Percentiles rank a stretch among this genome's conserved stretches.
Conservation (phyloP, 148 eudicot species). For the Vaccinium darrowii region DNA sequence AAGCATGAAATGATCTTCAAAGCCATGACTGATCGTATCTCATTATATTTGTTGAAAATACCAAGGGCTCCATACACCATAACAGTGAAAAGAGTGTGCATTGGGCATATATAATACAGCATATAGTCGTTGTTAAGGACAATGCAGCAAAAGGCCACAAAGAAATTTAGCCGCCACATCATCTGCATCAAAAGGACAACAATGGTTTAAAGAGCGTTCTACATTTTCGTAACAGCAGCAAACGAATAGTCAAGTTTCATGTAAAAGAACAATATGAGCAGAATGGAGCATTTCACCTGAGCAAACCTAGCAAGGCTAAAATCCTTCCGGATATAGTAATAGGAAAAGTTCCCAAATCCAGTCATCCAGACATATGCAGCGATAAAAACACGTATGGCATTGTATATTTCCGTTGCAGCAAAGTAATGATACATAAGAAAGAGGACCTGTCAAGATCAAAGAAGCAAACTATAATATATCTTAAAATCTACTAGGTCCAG, state of each 20-base stretch:
- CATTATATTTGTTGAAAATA: slow-evolving; percentile 76
- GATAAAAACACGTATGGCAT: slow-evolving; percentile 89
- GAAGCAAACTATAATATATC: not conserved
- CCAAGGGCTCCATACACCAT: slow-evolving; percentile 97
- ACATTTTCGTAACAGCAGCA: not conserved
- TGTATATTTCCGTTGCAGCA: slow-evolving; percentile 89
- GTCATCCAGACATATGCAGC: slow-evolving; percentile 99
- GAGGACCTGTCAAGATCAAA: slow-evolving; percentile 58
- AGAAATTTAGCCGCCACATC: slow-evolving; percentile 97
- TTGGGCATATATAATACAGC: slow-evolving; percentile 89
- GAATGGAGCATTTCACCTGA: slow-evolving; percentile 49
- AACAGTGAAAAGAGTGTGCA: slow-evolving; percentile 92
- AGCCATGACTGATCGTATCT: slow-evolving; percentile 74
- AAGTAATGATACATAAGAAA: slow-evolving; percentile 94
- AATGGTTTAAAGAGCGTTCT: not conserved
- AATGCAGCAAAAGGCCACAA: slow-evolving; percentile 75
- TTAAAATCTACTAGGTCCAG: not conserved
- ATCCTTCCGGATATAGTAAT: slow-evolving; percentile 86
- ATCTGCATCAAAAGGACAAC: slow-evolving; percentile 56
- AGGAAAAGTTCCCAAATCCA: slow-evolving; percentile 95
- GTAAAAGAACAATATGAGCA: not conserved
- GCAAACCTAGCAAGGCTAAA: slow-evolving; percentile 78
- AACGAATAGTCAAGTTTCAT: not conserved
- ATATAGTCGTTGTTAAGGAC: slow-evolving; percentile 84
- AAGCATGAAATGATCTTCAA: slow-evolving; percentile 61